phyloP scores from a whole-genome alignment of 2,329 filamentous ascomycete genomes.

The Nemania sp. region DNA sequence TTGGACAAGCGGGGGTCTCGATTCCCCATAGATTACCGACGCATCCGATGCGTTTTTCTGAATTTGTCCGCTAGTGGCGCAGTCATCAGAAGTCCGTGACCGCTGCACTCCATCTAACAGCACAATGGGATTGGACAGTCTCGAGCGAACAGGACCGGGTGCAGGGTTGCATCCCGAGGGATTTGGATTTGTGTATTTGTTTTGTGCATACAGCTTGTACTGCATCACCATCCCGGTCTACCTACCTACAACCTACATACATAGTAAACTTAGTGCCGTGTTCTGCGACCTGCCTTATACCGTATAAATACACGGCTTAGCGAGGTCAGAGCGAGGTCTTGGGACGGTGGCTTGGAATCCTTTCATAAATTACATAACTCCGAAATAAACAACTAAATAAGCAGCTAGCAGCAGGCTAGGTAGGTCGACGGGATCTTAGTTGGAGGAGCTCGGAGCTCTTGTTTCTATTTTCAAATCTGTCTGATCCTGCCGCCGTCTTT shows the following conservation, averaged over 20 bases:
- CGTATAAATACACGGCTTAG: conserved; percentile 8
- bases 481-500: conserved; percentile 15
- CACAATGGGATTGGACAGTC: conserved; percentile 31
- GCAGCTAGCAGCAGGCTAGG: background rate
- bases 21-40: conserved; percentile 27
- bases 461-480: conserved; percentile 33
- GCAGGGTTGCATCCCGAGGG: conserved; percentile 35
- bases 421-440: background rate
- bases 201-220: conserved; percentile 29
- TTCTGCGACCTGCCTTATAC: background rate
- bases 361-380: conserved; percentile 27
- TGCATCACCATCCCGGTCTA: conserved; percentile 18
- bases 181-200: conserved; percentile 21
- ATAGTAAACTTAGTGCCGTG: conserved; percentile 1
- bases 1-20: conserved; percentile 11
- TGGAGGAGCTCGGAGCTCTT: conserved; percentile 22
- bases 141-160: conserved; percentile 18
- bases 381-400: conserved; percentile 15
- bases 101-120: conserved; percentile 17
- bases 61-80: conserved; percentile 27
- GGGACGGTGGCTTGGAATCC: conserved; percentile 9
- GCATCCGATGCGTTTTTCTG: conserved; percentile 36
- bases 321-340: background rate
- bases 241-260: conserved; percentile 13
- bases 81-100: conserved; percentile 1